Evolutionary conservation across 2,329 filamentous ascomycete genomes (phyloP).

Genomic region (Pestalotiopsis sp.): DNA sequence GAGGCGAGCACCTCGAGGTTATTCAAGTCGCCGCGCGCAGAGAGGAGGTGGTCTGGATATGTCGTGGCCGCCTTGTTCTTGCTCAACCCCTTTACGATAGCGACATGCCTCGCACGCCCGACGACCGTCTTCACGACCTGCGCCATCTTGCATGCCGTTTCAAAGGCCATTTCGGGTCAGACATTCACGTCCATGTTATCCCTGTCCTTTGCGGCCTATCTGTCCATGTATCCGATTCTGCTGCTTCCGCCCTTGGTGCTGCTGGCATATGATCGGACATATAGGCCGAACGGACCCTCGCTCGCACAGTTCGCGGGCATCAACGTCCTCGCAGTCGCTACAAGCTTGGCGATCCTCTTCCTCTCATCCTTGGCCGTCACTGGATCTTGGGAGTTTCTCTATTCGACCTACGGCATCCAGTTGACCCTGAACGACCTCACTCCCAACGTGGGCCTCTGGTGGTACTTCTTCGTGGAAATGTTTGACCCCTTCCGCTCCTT

Average conservation of each 20-base stretch:
- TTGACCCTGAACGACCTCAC: slow-evolving; percentile 89
- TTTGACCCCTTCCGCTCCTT: slow-evolving; percentile 97
- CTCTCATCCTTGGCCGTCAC: slow-evolving; percentile 74
- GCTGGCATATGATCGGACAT: slow-evolving; percentile 74
- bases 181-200: slow-evolving; percentile 80
- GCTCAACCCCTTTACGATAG: slow-evolving; percentile 92
- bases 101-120: slow-evolving; percentile 86
- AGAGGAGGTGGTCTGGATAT: slow-evolving; percentile 73
- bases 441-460: slow-evolving; percentile 95
- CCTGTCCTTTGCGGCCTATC: slow-evolving; percentile 83
- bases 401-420: slow-evolving; percentile 90
- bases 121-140: slow-evolving; percentile 88
- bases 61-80: slow-evolving; percentile 86
- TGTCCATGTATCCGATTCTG: slow-evolving; percentile 89
- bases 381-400: slow-evolving; percentile 84
- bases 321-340: slow-evolving; percentile 55
- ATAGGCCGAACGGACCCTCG: slow-evolving; percentile 36
- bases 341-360: slow-evolving; percentile 64
- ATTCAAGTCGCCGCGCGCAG: slow-evolving; percentile 78
- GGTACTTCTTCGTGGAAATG: slow-evolving; percentile 99
- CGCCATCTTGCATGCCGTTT: slow-evolving; percentile 81
- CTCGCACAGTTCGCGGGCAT: slow-evolving; percentile 53
- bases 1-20: slow-evolving; percentile 74
- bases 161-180: slow-evolving; percentile 76
- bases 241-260: slow-evolving; percentile 82